These are phyloP conservation scores for Myrica gale DNA, from an alignment of 306 rosid species.

Conservation along the genomic window DNA sequence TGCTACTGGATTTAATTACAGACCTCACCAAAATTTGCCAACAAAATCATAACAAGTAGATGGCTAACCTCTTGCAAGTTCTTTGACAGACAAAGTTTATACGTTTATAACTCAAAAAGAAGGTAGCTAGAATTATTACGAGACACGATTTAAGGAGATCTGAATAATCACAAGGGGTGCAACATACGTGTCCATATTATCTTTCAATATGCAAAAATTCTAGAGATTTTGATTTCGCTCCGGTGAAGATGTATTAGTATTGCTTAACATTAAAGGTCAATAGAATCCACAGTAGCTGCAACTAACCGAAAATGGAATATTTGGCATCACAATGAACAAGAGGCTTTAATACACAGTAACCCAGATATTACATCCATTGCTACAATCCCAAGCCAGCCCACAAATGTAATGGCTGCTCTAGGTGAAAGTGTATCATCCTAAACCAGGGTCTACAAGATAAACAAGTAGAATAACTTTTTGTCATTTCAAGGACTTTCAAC, in stretches of 20 bases:
- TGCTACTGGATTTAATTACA: not conserved
- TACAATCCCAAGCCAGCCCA: not conserved
- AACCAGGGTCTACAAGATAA: constrained; percentile 2
- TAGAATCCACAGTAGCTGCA: not conserved
- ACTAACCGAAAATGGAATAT: not conserved
- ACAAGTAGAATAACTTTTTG: not conserved
- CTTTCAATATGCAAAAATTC: not conserved
- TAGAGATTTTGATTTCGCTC: not conserved
- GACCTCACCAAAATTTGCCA: not conserved
- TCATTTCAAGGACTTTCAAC: constrained; percentile 13
- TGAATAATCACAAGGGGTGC: not conserved
- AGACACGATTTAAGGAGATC: not conserved
- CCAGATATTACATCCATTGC: not conserved
- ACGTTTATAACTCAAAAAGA: not conserved
- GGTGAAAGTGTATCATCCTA: not conserved
- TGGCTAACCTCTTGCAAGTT: not conserved
- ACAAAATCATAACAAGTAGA: not conserved
- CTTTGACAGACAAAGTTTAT: not conserved
- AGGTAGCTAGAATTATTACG: not conserved
- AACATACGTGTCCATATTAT: not conserved
- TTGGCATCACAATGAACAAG: not conserved
- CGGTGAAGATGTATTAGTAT: not conserved
- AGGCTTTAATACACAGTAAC: not conserved
- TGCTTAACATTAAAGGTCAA: not conserved
- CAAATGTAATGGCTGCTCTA: not conserved